Base-by-base conservation (phyloP, 2,329 filamentous ascomycete genomes). In the Phialocephala subalpina region DNA sequence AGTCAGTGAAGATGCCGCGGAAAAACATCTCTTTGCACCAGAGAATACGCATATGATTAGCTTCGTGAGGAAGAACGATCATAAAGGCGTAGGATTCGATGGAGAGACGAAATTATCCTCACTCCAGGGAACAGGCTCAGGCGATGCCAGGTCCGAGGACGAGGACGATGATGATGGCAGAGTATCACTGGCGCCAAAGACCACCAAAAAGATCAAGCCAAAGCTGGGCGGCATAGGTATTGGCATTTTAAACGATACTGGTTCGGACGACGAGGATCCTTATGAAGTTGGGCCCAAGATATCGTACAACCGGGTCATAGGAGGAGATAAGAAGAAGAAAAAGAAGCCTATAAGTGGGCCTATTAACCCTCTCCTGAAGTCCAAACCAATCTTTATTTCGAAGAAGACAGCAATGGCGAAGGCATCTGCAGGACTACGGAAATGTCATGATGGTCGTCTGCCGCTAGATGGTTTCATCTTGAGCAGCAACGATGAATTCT, bases 191-290 rank as follows among this genome's bases (percentile, higher is more conserved):
- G 69, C 62, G 12, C 67, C 73, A 3, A 69, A 68, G 33, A 65
- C 64, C 27, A 27, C 60, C 63, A 91, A 90, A 74, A 79, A 78
- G 73, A 81, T 77, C 73, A 81, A 82, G 65, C 80, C 75, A 65
- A 76, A 73, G 1, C 84, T 84, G 60, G 87, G 91, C 2, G 93
- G 92, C 0, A 93, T 98, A 69, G 95, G 95, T 0, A 90, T 97
- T 16, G 95, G 95, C 0, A 84, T 97, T 1, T 80, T 98, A 55
- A 97, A 98, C 73, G 95, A 97, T 71, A 96, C 90, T 22, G 94
- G 94, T 12, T 97, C 95, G 4, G 96, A 98, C 71, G 94, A 97
- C 55, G 96, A 98, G 73, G 94, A 97, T 74, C 92, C 93, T 0
- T 98, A 97, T 76, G 92, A 95, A 65, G 90, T 98, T 61, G 95